These are phyloP conservation scores for Annulohypoxylon truncatum DNA, from an alignment of 2,329 filamentous ascomycete species.

Conservation along the genomic window DNA sequence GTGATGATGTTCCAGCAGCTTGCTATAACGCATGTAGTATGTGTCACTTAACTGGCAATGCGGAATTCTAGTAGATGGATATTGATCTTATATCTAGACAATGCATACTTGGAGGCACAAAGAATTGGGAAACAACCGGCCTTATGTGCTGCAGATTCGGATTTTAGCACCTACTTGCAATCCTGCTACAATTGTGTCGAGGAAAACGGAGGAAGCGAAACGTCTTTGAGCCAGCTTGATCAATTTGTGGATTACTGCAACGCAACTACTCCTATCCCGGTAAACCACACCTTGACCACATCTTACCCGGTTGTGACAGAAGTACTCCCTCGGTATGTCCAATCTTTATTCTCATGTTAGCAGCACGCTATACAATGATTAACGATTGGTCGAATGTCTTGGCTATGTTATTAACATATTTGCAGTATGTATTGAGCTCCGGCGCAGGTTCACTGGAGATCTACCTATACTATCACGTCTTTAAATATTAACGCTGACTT, in stretches of 20 bases:
- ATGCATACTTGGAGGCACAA: conserved; percentile 22
- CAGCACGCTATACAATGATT: too few species aligned
- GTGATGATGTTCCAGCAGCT: neutral
- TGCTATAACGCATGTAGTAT: conserved; percentile 30
- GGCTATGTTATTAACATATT: neutral
- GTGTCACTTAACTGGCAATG: neutral
- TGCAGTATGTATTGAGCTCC: neutral
- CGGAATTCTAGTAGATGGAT: neutral
- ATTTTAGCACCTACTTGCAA: neutral
- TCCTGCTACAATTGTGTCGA: conserved; percentile 7
- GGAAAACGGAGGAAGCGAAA: neutral
- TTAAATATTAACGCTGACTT: neutral
- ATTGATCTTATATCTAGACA: conserved; percentile 12
- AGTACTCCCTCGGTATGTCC: conserved; percentile 16
- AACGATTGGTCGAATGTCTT: neutral
- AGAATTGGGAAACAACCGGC: neutral
- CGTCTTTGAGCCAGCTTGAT: neutral
- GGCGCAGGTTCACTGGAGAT: too few species aligned
- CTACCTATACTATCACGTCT: neutral
- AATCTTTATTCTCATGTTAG: too few species aligned
- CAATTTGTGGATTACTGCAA: conserved; percentile 11
- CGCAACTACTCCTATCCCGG: neutral
- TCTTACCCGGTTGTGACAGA: neutral
- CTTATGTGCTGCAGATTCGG: conserved; percentile 6
- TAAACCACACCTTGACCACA: neutral